Base-by-base conservation (phyloP, 2,329 filamentous ascomycete genomes). In the Ceratocystis cubensis region DNA sequence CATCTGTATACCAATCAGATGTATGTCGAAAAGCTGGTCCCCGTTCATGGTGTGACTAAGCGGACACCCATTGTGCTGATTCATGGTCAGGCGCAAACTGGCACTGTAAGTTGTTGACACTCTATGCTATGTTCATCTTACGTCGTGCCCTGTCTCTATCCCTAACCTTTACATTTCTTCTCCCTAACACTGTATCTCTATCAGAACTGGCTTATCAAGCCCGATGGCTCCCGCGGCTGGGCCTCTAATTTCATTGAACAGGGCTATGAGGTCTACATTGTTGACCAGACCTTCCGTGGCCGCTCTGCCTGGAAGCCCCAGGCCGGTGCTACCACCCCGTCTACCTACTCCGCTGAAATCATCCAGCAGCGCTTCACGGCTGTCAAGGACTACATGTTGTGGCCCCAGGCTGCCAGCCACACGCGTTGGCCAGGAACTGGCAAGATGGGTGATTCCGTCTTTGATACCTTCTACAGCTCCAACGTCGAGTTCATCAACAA, bases 11-110 rank as follows among this genome's bases (percentile, higher is more conserved):
- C 65, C 56, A 64, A 68, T 28, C 81, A 83, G 73, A 81, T 83
- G 75, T 83, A 83, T 69, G 79, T 82, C 33, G 81, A 83, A 73
- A 75, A 75, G 66, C 74, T 82, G 17, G 69, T 70, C 5, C 78
- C 79, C 15, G 68, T 70, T 5, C 28, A 61, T 8, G 72, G 71
- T 44, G 70, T 67, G 41, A 70, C 63, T 48, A 71, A 71, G 59
- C 53, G 68, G 2, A 70, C 67, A 44, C 78, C 78, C 0, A 71
- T 80, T 44, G 71, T 80, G 30, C 73, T 80, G 64, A 76, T 80
- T 61, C 76, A 79, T 50, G 79, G 78, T 22, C 72, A 74, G 63
- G 76, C 72, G 8, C 74, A 77, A 69, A 77, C 77, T 2, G 78
- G 77, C 25, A 76, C 72, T 64, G 66, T 68, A 68, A 68, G 28